Base-by-base conservation (phyloP, 495 filamentous ascomycete species). In the Usnea hakonensis region DNA sequence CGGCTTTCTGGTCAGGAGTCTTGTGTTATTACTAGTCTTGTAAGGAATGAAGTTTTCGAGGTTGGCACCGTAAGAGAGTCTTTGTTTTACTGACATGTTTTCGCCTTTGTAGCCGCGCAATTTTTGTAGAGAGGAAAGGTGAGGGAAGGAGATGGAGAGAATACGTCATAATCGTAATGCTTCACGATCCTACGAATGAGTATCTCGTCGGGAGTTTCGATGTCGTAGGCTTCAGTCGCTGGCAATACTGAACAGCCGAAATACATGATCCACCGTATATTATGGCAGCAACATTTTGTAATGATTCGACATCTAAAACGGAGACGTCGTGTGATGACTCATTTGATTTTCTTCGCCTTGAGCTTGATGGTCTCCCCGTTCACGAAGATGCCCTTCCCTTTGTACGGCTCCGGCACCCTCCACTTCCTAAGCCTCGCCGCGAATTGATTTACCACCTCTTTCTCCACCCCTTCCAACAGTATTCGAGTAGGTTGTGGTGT, bases 331-430 rank as follows among this genome's bases (percentile, higher is more conserved):
- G 16, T 3, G 16, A 11, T 16, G 7, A 13, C 30, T 71, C 72
- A 98, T 82, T 96, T 96, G 75, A 97, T 95, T 86, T 97, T 98
- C 87, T 95, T 97, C 63, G 89, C 85, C 84, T 98, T 98, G 73
- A 98, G 74, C 82, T 86, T 92, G 79, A 98, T 96, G 5, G 91
- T 97, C 81, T 98, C 93, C 55, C 90, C 89, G 72, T 96, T 93
- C 62, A 97, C 83, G 68, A 97, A 98, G 65, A 98, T 97, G 70
- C 94, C 94, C 85, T 98, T 97, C 58, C 94, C 94, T 85, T 98
- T 98, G 76, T 97, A 98, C 56, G 95, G 94, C 75, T 98, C 94
- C 43, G 94, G 94, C 64, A 78, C 80, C 74, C 95, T 85, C 94
- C 94, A 98, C 70, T 76, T 82, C 61, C 90, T 78, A 63, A 98